Evolutionary conservation across 2,329 filamentous ascomycete genomes (phyloP), one percentile per base, ranked within the genome.

Genomic region (Penicillium sp.): DNA sequence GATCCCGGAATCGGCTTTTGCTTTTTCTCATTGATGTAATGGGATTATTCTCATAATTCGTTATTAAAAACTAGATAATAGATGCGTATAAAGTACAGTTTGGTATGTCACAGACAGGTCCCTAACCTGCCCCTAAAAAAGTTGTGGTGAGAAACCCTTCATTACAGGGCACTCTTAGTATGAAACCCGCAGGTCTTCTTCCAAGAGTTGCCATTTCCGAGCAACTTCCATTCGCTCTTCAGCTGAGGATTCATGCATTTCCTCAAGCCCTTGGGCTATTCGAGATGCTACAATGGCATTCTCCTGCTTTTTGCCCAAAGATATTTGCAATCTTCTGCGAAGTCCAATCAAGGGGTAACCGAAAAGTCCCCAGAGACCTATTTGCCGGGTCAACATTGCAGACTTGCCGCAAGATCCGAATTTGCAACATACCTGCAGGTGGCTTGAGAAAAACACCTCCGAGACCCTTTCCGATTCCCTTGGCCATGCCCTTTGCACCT

Each of bases 361-460:
- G 11, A 59, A 53, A 1, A 69, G 45, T 21, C 65, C 67, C 58
- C 61, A 66, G 8, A 67, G 52, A 18, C 63, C 67, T 62, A 41
- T 3, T 16, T 3, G 39, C 13, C 47, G 29, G 7, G 41, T 39
- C 32, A 47, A 31, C n/a, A 16, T 24, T 39, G 13, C 24, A 48
- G 11, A 40, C 13, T 13, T 27, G 24, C 5, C 5, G 24, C 24
- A 8, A 27, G 24, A 27, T 27, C 8, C 3, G 24, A 38, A 4
- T 14, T 13, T 2, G 47, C 5, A 5, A 70, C 81, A 75, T 73
- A 85, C 86, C 90, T 58, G 89, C 89, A 47, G 88, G 84, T 31
- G 90, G 89, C 68, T 96, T 96, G 14, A 93, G 74, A 1, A 94
- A 79, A 1, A 95, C 71, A 1, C 92, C 92, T 9, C 90, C 90